These are phyloP conservation scores for Albugo candida DNA, from an alignment of 352 stramenopile species.

Conservation along the genomic window DNA sequence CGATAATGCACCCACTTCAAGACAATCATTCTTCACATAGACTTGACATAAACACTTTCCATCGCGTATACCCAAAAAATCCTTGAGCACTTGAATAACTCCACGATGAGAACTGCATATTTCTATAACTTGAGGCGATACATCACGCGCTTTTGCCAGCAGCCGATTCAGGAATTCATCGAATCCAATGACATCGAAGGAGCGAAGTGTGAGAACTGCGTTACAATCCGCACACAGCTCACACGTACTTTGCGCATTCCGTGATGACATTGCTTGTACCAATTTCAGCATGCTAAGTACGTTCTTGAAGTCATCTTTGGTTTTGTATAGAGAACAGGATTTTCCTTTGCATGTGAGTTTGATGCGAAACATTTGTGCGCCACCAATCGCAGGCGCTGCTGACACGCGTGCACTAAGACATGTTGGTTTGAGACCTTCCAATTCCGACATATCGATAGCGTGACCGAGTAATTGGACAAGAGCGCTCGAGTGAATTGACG, in stretches of 20 bases:
- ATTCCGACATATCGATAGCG: too few species aligned
- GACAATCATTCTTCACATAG: conserved; percentile 13
- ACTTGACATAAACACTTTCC: conserved; percentile 49
- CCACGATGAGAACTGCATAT: conserved; percentile 44
- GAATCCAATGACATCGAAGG: conserved; percentile 28
- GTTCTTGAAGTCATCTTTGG: conserved; percentile 66
- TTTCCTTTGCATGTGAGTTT: conserved; percentile 62
- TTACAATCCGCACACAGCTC: conserved; percentile 32
- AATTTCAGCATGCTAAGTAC: conserved; percentile 69
- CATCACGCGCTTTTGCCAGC: conserved; percentile 36
- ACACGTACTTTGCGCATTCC: conserved; percentile 16
- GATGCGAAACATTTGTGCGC: conserved; percentile 68
- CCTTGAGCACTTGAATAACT: conserved; percentile 66
- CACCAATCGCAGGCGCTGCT: conserved; percentile 39
- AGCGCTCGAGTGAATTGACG: too few species aligned
- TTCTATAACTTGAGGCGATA: conserved; percentile 18
- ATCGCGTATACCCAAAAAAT: conserved; percentile 57
- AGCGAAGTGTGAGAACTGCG: conserved; percentile 17
- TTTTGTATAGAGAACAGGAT: conserved; percentile 62
- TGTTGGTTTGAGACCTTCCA: background rate
- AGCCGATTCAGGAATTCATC: conserved; percentile 31
- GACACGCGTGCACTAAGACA: conserved; percentile 29
- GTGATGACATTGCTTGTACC: conserved; percentile 40
- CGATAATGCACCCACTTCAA: background rate
- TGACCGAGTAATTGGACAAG: too few species aligned